A percentile compares a stretch with the other conserved stretches of the same genome.
phyloP scores from a whole-genome alignment of 345 rosid species.

The Syzygium jambos region DNA sequence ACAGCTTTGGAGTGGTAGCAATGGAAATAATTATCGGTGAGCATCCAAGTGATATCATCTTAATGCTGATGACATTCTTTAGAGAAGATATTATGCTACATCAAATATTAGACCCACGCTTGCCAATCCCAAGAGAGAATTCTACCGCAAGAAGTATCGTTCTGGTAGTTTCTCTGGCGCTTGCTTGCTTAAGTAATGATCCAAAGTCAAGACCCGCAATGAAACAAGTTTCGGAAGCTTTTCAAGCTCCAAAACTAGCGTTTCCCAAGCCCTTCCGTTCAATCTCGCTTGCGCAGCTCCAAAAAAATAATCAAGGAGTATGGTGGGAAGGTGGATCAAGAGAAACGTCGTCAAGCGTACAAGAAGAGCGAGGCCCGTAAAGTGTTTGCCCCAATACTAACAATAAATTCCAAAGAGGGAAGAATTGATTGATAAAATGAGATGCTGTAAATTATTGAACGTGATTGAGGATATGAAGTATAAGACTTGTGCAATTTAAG shows the following conservation, averaged over 20 bases:
- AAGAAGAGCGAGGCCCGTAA: neutral
- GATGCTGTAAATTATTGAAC: neutral
- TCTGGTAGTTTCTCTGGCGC: too few species aligned
- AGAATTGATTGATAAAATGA: neutral
- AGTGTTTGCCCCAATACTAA: neutral
- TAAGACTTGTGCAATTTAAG: neutral
- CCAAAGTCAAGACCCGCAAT: too few species aligned
- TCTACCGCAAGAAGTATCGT: neutral
- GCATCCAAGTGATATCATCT: conserved; percentile 11
- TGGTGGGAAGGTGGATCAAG: neutral
- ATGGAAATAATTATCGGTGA: conserved; percentile 11
- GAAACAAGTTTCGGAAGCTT: too few species aligned
- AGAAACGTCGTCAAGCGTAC: neutral
- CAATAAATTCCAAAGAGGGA: neutral
- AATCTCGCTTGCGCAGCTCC: neutral
- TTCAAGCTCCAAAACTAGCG: too few species aligned
- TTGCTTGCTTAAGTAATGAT: too few species aligned
- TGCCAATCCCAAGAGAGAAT: neutral
- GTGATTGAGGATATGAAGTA: neutral
- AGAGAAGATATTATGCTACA: neutral
- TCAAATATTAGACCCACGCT: neutral
- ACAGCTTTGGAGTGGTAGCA: conserved; percentile 11
- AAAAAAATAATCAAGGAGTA: neutral
- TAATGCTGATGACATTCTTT: neutral
- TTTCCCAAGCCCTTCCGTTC: too few species aligned